Evolutionary conservation across 169 alveolate genomes (phyloP), one percentile per base, ranked within the genome.

Genomic region (Plasmodium falciparum): DNA sequence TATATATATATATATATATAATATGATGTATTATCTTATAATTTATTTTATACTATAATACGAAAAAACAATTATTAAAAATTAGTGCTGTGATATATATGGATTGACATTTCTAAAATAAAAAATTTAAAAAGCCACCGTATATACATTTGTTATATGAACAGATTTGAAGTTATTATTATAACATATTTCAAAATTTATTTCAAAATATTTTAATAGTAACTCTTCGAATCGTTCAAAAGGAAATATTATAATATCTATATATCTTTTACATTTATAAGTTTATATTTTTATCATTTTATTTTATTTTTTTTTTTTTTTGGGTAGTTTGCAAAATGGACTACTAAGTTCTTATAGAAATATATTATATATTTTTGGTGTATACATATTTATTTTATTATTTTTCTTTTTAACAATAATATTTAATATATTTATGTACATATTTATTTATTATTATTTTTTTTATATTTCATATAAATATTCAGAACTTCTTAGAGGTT

Each of bases 71-170:
- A n/a, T 52, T 6, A 52, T 52, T 13, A 52, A 52, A 13, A 52
- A 13, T 52, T 52, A 13, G 20, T 63, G 15, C 75, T 85, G 91
- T 85, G 85, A 85, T 85, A 85, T 85, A 85, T 85, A 62, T 85
- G 91, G 91, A 85, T 85, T 85, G 91, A 85, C 91, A 85, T 59
- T 85, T 85, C 26, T 59, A 85, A 85, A 85, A 85, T 80, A 2
- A 22, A 47, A 12, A 85, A 85, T 85, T 85, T 85, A 58, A 70
- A 85, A 85, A 70, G 91, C 91, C 91, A 85, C 91, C 91, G 91
- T 62, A 85, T 85, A 85, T 85, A 85, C 75, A 70, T 70, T 85
- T 85, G 91, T 70, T 85, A 20, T 85, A 85, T 85, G 91, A 85
- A 85, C 91, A 70, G 47, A 17, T 63, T 85, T 85, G 91, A 85